phyloP scores from a whole-genome alignment of 1,284 basidiomycete genomes.

The Veloboletus limbatus region DNA sequence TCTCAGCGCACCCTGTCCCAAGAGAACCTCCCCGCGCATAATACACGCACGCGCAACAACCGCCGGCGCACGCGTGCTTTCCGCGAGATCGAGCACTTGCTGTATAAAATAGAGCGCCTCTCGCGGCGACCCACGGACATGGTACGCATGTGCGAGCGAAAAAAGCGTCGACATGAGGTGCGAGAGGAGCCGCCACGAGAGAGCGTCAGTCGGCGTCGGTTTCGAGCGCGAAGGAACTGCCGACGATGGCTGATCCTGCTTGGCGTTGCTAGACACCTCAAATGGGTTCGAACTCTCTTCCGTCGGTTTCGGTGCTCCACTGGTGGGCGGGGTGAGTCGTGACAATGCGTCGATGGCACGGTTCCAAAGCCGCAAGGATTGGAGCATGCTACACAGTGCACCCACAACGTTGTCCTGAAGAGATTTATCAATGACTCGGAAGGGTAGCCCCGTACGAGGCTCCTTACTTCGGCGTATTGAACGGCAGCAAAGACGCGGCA shows the following conservation, averaged over 20 bases:
- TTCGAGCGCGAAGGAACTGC: conserved; percentile 13
- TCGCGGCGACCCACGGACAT: conserved; percentile 70
- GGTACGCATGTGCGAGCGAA: conserved; percentile 59
- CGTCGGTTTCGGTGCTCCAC: conserved; percentile 25
- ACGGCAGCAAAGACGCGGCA: conserved; percentile 66
- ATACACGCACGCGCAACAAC: conserved; percentile 63
- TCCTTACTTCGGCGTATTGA: conserved; percentile 58
- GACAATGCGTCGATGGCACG: conserved; percentile 71
- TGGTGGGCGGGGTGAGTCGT: conserved; percentile 49
- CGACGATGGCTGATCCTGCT: conserved; percentile 32
- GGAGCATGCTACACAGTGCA: conserved; percentile 61
- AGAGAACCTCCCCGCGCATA: conserved; percentile 64
- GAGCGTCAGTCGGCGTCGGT: conserved; percentile 41
- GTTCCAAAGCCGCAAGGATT: conserved; percentile 77
- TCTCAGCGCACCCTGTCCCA: conserved; percentile 58
- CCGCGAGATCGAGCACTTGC: conserved; percentile 69
- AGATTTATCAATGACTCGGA: background rate
- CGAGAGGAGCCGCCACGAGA: conserved; percentile 77
- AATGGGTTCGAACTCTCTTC: conserved; percentile 59
- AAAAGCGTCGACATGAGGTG: conserved; percentile 66
- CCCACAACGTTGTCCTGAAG: conserved; percentile 63
- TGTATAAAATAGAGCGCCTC: conserved; percentile 81
- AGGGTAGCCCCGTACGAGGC: conserved; percentile 12
- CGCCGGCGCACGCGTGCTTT: conserved; percentile 61
- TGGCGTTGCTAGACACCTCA: conserved; percentile 39